Conservation (phyloP, 78 protist species). For the Speleostelium caveatum region DNA sequence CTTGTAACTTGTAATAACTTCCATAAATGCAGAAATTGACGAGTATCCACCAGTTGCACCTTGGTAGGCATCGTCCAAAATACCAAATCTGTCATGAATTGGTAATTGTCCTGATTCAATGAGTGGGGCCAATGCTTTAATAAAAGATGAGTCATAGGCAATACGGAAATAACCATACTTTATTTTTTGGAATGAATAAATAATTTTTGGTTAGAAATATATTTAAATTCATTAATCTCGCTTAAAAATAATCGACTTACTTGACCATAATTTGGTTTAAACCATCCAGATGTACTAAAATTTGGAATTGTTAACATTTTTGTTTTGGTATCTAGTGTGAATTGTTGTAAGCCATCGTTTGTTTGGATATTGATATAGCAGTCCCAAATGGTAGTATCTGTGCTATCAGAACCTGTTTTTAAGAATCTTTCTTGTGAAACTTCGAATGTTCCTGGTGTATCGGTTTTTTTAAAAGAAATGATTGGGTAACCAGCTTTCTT, state of each 20-base stretch:
- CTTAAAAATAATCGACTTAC: too few species aligned
- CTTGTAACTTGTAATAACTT: conserved; percentile 27
- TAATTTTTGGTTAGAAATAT: too few species aligned
- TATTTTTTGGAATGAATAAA: too few species aligned
- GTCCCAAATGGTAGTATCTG: conserved; percentile 30
- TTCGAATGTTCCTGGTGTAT: conserved; percentile 30
- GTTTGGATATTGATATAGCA: conserved; percentile 12
- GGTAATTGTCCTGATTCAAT: conserved; percentile 27
- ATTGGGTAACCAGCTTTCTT: conserved; percentile 91
- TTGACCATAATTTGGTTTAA: conserved; percentile 87
- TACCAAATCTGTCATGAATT: conserved; percentile 4
- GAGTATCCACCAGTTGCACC: neutral
- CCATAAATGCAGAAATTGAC: conserved; percentile 43
- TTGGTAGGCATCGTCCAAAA: neutral
- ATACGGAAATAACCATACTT: conserved; percentile 87
- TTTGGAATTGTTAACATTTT: conserved; percentile 5
- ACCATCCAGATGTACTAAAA: conserved; percentile 46
- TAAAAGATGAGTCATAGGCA: conserved; percentile 31
- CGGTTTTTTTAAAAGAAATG: conserved; percentile 43
- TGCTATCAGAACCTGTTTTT: neutral
- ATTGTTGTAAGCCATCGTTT: neutral
- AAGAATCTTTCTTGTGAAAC: conserved; percentile 43
- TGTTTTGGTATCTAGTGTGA: neutral
- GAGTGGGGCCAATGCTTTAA: neutral
- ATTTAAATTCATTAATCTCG: too few species aligned